Conservation (phyloP, 495 filamentous ascomycete species). For the Xylaria nigripes region DNA sequence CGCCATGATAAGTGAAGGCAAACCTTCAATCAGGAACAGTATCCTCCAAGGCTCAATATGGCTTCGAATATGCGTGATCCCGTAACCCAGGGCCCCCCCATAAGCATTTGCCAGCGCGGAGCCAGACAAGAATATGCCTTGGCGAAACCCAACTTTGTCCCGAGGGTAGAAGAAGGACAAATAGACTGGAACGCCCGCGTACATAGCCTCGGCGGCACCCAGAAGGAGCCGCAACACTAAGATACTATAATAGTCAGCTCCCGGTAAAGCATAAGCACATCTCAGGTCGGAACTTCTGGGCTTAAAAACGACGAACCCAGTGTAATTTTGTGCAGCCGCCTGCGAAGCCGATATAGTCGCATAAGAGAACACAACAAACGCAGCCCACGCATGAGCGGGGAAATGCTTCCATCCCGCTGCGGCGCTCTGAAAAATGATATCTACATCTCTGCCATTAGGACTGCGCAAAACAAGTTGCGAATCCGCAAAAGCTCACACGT, state of each 20-base stretch:
- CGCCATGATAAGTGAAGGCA: slow-evolving; percentile 54
- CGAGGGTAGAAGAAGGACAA: slow-evolving; percentile 69
- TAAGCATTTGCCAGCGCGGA: slow-evolving; percentile 68
- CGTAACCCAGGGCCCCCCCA: slow-evolving; percentile 61
- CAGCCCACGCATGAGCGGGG: slow-evolving; percentile 62
- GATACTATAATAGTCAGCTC: background rate
- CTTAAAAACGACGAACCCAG: slow-evolving; percentile 60
- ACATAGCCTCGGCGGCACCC: slow-evolving; percentile 16
- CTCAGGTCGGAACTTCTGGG: too few relatives aligned
- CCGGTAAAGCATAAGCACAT: slow-evolving; percentile 48
- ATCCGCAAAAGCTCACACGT: slow-evolving; percentile 15
- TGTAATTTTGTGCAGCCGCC: slow-evolving; percentile 62
- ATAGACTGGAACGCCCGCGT: slow-evolving; percentile 30
- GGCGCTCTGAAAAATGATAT: slow-evolving; percentile 67
- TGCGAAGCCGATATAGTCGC: slow-evolving; percentile 60
- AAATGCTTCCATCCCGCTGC: slow-evolving; percentile 68
- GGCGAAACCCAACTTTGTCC: slow-evolving; percentile 67
- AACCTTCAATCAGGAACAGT: slow-evolving; percentile 58
- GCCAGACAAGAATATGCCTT: slow-evolving; percentile 69
- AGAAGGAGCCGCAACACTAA: slow-evolving; percentile 19
- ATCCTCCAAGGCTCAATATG: slow-evolving; percentile 70
- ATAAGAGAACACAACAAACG: slow-evolving; percentile 64
- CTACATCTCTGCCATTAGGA: slow-evolving; percentile 17
- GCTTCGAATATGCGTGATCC: slow-evolving; percentile 60
- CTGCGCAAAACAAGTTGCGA: background rate